Conservation (phyloP, 2,329 filamentous ascomycete genomes). For the Trichoderma sp. region DNA sequence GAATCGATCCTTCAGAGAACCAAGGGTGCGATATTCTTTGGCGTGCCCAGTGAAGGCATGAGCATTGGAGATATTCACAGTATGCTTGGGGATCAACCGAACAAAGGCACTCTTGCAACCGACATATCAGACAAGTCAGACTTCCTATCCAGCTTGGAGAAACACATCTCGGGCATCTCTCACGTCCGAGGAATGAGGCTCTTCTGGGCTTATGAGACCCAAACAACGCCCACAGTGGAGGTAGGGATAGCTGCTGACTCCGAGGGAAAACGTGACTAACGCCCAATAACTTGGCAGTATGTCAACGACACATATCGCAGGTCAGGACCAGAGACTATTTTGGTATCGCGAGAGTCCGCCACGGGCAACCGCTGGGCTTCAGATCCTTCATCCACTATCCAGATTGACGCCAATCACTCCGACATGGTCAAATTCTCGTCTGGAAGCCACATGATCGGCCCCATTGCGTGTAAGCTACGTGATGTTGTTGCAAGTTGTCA, state of each 20-base stretch:
- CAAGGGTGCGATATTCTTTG: constrained; percentile 7
- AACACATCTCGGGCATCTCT: background rate
- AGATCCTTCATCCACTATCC: background rate
- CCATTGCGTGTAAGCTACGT: background rate
- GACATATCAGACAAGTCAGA: background rate
- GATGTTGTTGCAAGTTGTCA: background rate
- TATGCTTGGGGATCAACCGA: constrained; percentile 13
- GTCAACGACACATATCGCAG: background rate
- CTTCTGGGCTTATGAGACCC: constrained; percentile 20
- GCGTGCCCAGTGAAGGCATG: constrained; percentile 10
- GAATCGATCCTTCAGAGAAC: background rate
- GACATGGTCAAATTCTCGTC: constrained; percentile 19
- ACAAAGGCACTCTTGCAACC: background rate
- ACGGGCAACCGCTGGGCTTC: background rate
- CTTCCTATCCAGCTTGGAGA: background rate
- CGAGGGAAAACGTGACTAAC: background rate
- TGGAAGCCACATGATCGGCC: background rate
- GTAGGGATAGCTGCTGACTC: background rate
- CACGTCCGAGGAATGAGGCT: background rate
- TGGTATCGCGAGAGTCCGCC: constrained; percentile 4
- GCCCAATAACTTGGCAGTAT: background rate
- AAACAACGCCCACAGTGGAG: background rate
- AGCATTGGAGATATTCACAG: background rate
- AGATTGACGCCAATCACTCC: constrained; percentile 14
- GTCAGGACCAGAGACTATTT: background rate